Percentiles rank a stretch among this genome's conserved stretches.
Evolutionary conservation across 2,329 filamentous ascomycete genomes (phyloP).

Genomic region (Calonectria multiphialidica): DNA sequence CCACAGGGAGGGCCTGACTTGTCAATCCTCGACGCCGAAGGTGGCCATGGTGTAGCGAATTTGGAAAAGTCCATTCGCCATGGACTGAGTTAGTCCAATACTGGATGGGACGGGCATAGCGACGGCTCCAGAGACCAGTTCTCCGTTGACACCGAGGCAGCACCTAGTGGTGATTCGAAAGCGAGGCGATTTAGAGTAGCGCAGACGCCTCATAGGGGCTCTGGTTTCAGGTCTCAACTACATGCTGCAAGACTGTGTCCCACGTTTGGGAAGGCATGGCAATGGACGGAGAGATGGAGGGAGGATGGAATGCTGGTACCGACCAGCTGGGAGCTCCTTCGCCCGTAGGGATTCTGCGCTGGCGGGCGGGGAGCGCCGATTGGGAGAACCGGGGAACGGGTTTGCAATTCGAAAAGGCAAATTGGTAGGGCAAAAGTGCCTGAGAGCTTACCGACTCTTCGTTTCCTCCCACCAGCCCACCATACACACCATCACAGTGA

Average conservation of each 20-base stretch:
- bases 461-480: background rate
- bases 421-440: conserved; percentile 8
- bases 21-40: conserved; percentile 16
- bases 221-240: conserved; percentile 16
- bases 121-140: background rate
- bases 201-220: background rate
- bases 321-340: background rate
- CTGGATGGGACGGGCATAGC: background rate
- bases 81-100: background rate
- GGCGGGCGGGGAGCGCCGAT: background rate
- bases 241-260: background rate
- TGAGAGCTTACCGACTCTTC: conserved; percentile 3
- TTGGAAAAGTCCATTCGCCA: conserved; percentile 3
- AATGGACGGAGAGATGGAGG: background rate
- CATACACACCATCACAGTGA: background rate
- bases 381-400: background rate
- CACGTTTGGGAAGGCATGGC: background rate
- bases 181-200: background rate
- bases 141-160: background rate
- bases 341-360: background rate
- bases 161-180: background rate
- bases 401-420: background rate
- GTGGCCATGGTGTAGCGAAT: conserved; percentile 1
- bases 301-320: background rate
- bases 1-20: conserved; percentile 10